phyloP scores from a whole-genome alignment of 495 filamentous ascomycete species.

The Aspergillus panamensis region DNA sequence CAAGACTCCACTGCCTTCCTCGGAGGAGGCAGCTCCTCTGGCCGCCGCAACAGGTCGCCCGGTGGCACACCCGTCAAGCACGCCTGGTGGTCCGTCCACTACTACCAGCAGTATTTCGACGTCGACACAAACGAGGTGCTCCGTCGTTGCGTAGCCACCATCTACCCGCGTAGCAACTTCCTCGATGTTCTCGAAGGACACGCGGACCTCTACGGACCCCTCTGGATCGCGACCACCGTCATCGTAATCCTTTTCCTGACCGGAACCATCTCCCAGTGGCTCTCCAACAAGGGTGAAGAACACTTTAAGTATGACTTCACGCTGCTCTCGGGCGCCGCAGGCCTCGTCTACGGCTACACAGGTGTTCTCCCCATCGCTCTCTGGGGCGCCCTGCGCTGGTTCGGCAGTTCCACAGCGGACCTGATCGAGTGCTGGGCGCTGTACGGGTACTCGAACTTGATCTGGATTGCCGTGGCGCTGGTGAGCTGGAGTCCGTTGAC shows the following conservation, averaged over 20 bases:
- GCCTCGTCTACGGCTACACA: conserved; percentile 92
- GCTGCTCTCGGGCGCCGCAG: conserved; percentile 76
- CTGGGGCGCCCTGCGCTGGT: conserved; percentile 90
- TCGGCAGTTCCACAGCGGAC: conserved; percentile 74
- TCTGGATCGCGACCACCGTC: conserved; percentile 98
- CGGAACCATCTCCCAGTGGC: conserved; percentile 88
- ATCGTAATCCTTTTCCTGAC: conserved; percentile 93
- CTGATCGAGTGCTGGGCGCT: conserved; percentile 90
- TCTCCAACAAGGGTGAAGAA: conserved; percentile 56
- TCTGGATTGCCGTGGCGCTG: conserved; percentile 93
- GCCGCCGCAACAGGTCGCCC: conserved; percentile 42
- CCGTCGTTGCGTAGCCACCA: conserved; percentile 72
- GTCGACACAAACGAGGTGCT: conserved; percentile 89
- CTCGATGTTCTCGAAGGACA: conserved; percentile 96
- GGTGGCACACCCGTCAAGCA: conserved; percentile 63
- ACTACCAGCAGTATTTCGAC: conserved; percentile 97
- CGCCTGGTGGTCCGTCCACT: conserved; percentile 85
- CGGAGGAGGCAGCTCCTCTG: conserved; percentile 53
- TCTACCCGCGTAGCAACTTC: conserved; percentile 90
- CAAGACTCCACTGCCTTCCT: conserved; percentile 58
- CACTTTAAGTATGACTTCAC: conserved; percentile 85
- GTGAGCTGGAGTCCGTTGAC: conserved; percentile 82
- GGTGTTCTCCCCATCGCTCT: conserved; percentile 75
- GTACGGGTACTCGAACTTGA: conserved; percentile 92
- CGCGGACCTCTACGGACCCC: conserved; percentile 89